Evolutionary conservation across 768 basidiomycete genomes (phyloP).

Genomic region (Epithele typhae): DNA sequence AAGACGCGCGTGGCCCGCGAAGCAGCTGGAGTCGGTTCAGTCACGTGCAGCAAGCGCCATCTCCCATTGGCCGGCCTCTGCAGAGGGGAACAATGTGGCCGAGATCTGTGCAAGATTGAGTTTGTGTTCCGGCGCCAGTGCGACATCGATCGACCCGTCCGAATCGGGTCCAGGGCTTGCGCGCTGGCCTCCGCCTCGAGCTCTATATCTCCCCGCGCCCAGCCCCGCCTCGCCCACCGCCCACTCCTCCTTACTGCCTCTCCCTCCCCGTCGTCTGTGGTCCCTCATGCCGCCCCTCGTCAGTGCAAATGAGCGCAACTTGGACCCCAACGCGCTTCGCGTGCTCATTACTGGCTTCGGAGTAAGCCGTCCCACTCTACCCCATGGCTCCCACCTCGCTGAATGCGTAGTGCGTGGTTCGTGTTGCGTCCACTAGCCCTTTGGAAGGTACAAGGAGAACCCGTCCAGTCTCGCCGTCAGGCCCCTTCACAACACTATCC

Average conservation of each 20-base stretch:
- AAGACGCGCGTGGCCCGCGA: too few relatives aligned
- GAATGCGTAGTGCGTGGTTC: too few relatives aligned
- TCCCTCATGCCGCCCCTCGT: conserved; percentile 29
- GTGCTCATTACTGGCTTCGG: conserved; percentile 53
- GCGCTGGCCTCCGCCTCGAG: neutral
- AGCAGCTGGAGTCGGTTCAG: too few relatives aligned
- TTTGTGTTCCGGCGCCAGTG: neutral
- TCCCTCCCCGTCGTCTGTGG: neutral
- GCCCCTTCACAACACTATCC: conserved; percentile 52
- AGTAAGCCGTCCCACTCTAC: conserved; percentile 29
- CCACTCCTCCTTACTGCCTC: neutral
- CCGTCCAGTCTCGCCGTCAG: conserved; percentile 72
- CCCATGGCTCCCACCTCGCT: too few relatives aligned
- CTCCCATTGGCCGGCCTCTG: too few relatives aligned
- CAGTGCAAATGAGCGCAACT: conserved; percentile 13
- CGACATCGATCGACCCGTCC: neutral
- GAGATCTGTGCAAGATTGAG: conserved; percentile 3
- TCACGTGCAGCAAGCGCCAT: too few relatives aligned
- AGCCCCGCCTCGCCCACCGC: neutral
- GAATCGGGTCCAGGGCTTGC: conserved; percentile 4
- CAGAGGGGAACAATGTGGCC: too few relatives aligned
- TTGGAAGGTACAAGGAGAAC: conserved; percentile 33
- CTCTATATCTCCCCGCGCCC: neutral
- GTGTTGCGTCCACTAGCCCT: conserved; percentile 15
- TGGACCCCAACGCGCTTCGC: conserved; percentile 34